A percentile compares a stretch with the other conserved stretches of the same genome.
phyloP scores from a whole-genome alignment of 1,284 basidiomycete species.

The Rhodotorula sp. region DNA sequence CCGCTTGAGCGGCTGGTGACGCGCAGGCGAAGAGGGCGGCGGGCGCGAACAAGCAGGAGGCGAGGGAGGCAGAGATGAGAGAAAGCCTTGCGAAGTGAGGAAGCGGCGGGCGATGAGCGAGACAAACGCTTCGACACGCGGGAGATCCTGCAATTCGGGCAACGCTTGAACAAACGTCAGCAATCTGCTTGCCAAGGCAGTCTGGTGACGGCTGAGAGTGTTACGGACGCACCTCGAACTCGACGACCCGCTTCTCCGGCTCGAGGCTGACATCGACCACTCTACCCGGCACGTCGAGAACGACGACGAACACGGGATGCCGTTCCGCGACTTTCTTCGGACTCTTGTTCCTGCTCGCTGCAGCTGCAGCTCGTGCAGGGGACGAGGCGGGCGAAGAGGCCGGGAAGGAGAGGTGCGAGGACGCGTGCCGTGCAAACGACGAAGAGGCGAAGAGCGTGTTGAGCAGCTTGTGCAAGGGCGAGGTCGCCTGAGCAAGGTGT shows the following conservation, averaged over 20 bases:
- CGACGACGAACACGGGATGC: conserved; percentile 76
- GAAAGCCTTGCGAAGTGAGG: conserved; percentile 66
- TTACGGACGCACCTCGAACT: conserved; percentile 61
- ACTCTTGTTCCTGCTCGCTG: conserved; percentile 46
- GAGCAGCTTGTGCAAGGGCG: conserved; percentile 70
- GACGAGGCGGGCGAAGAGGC: not conserved
- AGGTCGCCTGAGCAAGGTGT: conserved; percentile 58
- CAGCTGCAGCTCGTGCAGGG: not conserved
- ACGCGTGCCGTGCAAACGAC: conserved; percentile 63
- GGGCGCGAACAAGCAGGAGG: not conserved
- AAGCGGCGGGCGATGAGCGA: conserved; percentile 64
- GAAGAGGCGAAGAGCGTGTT: conserved; percentile 67
- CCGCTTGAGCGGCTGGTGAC: not conserved
- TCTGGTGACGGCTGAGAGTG: no score
- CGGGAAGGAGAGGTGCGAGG: conserved; percentile 22
- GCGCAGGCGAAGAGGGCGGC: not conserved
- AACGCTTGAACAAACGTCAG: no score
- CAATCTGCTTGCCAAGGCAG: no score
- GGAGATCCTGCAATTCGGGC: conserved; percentile 56
- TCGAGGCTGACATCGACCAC: conserved; percentile 75
- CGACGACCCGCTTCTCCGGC: conserved; percentile 68
- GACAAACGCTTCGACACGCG: conserved; percentile 61
- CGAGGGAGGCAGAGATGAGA: conserved; percentile 12
- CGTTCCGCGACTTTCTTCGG: conserved; percentile 62
- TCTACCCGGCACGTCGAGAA: conserved; percentile 64